phyloP scores from a whole-genome alignment of 805 yeast genomes.

The Monosporozyma solicola region DNA sequence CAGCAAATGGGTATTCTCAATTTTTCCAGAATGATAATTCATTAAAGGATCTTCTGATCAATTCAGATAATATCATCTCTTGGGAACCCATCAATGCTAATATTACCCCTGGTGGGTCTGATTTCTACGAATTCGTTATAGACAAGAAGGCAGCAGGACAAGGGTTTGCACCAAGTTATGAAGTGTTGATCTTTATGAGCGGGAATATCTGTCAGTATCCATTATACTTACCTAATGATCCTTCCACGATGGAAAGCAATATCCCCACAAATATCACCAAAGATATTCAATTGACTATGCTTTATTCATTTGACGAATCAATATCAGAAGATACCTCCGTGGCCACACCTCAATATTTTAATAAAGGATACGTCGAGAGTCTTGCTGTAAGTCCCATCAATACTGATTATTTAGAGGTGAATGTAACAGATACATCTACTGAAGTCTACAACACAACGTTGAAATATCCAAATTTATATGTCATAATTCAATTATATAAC shows the following conservation, averaged over 20 bases:
- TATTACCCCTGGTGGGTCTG: slow-evolving; percentile 18
- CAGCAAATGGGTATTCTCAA: neutral
- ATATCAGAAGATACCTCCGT: slow-evolving; percentile 10
- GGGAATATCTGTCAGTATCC: slow-evolving; percentile 30
- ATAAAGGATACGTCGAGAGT: slow-evolving; percentile 25
- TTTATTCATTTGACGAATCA: slow-evolving; percentile 23
- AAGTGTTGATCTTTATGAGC: slow-evolving; percentile 26
- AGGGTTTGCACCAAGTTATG: slow-evolving; percentile 13
- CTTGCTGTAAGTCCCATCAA: slow-evolving; percentile 20
- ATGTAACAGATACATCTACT: neutral
- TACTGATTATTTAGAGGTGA: neutral
- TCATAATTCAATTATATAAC: slow-evolving; percentile 20
- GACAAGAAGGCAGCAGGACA: slow-evolving; percentile 6
- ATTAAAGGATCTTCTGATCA: slow-evolving; percentile 7
- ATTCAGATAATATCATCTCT: slow-evolving; percentile 25
- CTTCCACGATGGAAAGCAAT: neutral
- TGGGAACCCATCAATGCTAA: slow-evolving; percentile 29
- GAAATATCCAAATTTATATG: slow-evolving; percentile 19
- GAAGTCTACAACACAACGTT: slow-evolving; percentile 9
- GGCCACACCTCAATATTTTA: slow-evolving; percentile 12
- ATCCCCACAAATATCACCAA: neutral
- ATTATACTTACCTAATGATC: neutral
- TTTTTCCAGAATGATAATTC: neutral
- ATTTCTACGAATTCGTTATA: slow-evolving; percentile 19
- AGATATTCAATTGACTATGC: slow-evolving; percentile 16